These are phyloP conservation scores for Euryodendron excelsum DNA, from an alignment of 148 eudicot species.

Conservation along the genomic window DNA sequence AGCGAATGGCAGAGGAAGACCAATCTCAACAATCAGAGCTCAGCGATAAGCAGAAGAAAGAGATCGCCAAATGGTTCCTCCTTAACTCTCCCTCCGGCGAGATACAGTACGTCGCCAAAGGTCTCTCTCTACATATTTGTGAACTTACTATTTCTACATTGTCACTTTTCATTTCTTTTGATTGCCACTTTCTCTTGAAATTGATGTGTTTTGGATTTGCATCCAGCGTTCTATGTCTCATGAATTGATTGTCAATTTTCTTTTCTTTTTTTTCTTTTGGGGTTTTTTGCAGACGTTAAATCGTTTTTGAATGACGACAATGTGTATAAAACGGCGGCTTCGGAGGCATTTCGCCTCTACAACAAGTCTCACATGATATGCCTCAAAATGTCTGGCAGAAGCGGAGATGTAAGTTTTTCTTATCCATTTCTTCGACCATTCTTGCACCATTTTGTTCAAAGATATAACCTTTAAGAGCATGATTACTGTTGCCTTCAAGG, in stretches of 20 bases:
- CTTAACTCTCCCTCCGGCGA: conserved; percentile 92
- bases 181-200: background rate
- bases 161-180: background rate
- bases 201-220: background rate
- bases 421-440: background rate
- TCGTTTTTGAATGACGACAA: conserved; percentile 73
- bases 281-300: conserved; percentile 56
- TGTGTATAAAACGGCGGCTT: conserved; percentile 59
- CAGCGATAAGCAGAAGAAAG: conserved; percentile 59
- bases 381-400: conserved; percentile 67
- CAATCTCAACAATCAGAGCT: conserved; percentile 39
- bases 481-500: no score
- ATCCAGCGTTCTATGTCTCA: background rate
- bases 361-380: conserved; percentile 84
- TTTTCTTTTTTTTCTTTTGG: conserved; percentile 5
- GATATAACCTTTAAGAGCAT: no score
- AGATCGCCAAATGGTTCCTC: conserved; percentile 98
- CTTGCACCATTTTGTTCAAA: background rate
- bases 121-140: conserved; percentile 23
- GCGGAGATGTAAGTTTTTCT: conserved; percentile 72
- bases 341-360: conserved; percentile 75
- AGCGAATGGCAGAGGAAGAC: conserved; percentile 55
- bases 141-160: background rate
- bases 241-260: background rate
- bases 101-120: conserved; percentile 89